These are phyloP conservation scores for Pseudopyrenochaeta lycopersici DNA, from an alignment of 2,329 filamentous ascomycete genomes.

Conservation along the genomic window DNA sequence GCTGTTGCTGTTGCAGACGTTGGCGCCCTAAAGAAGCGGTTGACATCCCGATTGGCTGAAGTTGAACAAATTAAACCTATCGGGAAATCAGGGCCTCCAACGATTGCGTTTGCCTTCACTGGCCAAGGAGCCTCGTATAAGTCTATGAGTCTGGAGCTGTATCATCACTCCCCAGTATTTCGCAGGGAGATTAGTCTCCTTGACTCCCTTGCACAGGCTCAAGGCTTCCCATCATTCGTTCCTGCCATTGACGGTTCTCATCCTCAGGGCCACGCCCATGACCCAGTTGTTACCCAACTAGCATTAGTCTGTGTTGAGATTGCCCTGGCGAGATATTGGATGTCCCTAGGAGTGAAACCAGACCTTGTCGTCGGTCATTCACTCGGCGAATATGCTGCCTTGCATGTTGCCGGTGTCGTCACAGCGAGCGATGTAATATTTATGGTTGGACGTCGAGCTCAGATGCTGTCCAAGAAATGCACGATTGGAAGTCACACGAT, in stretches of 20 bases:
- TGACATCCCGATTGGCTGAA: neutral
- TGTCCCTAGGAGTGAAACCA: conserved; percentile 18
- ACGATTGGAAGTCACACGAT: conserved; percentile 40
- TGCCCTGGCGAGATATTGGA: conserved; percentile 24
- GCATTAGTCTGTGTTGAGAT: conserved; percentile 54
- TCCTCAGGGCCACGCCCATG: neutral
- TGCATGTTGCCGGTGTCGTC: conserved; percentile 48
- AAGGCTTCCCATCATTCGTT: conserved; percentile 47
- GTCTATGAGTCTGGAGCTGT: conserved; percentile 21
- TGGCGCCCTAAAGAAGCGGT: conserved; percentile 6
- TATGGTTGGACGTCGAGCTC: conserved; percentile 47
- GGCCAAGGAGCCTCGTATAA: conserved; percentile 47
- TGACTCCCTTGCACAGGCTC: conserved; percentile 35
- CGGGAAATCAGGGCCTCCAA: conserved; percentile 8
- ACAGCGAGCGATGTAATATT: conserved; percentile 42
- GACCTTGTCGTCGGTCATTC: conserved; percentile 30
- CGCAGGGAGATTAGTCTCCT: conserved; percentile 38
- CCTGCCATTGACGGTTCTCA: conserved; percentile 6
- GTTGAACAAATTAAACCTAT: conserved; percentile 1
- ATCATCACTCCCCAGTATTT: conserved; percentile 34
- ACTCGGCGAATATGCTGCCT: conserved; percentile 52
- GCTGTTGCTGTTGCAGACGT: conserved; percentile 4
- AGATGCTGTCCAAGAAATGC: conserved; percentile 35
- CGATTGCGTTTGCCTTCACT: conserved; percentile 51
- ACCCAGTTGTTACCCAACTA: conserved; percentile 46